Base-by-base conservation (phyloP, 1,284 basidiomycete species). In the Cryptococcus hybrid region DNA sequence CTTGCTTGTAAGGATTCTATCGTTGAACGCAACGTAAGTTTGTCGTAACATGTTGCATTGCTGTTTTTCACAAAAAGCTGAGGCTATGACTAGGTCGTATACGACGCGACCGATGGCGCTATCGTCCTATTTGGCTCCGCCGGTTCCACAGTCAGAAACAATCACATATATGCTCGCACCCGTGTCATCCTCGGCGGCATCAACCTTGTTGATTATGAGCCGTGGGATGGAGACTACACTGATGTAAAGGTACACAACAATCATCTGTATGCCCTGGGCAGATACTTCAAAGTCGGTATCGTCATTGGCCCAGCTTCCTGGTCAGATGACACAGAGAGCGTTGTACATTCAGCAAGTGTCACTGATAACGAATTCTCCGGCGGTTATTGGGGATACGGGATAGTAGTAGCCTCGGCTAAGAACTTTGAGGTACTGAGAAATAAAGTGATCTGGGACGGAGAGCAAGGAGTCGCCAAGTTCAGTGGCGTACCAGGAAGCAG, bases 141-240 rank as follows among this genome's bases (percentile, higher is more conserved):
- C 0, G 76, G 77, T 2, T 69, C 67, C 7, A 69, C 67, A 15
- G 71, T 78, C 6, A 60, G 64, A 44, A 52, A 75, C 30, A 79
- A 79, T 55, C 58, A 70, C 39, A 62, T 79, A 37, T 76, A 71
- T 53, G 68, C 76, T 4, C 65, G 71, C 3, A 75, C 75, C 0
- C 60, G 78, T n/a, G 70, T 76, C 35, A 66, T 78, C 12, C 62
- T 78, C 4, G 78, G 78, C 54, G 74, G 74, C 15, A 74, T 79
- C 65, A 79, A 79, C 59, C 63, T 79, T 40, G 78, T 78, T 53
- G 78, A 79, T 58, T 75, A 73, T 47, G 72, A 72, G n/a, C 78
- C 78, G 0, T 79, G 74, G 73, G 64, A 67, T 8, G 78, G 77
- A 24, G 77, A 79, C 54, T 79, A 78, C 62, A 68, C 67, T 5